These are phyloP conservation scores for Salvia rosmarinus DNA, from an alignment of 257 asterid species.

Conservation along the genomic window DNA sequence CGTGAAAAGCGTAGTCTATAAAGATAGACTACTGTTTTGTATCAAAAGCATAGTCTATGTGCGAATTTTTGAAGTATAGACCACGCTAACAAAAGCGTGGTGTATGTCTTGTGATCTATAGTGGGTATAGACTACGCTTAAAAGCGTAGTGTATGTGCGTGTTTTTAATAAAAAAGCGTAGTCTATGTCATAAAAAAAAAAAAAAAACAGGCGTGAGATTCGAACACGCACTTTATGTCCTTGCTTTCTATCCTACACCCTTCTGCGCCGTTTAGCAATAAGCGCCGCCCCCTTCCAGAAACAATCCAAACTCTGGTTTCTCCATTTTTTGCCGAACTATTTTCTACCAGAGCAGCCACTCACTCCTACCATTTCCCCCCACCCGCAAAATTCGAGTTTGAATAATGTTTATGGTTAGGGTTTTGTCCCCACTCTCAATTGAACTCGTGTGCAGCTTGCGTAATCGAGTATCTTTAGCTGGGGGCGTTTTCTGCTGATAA, in stretches of 20 bases:
- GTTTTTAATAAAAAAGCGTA: too few relatives aligned
- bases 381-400: not conserved
- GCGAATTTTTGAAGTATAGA: too few relatives aligned
- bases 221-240: not conserved
- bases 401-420: constrained; percentile 49
- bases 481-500: constrained; percentile 6
- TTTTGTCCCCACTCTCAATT: constrained; percentile 31
- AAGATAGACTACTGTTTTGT: too few relatives aligned
- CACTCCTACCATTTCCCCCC: constrained; percentile 12
- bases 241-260: constrained; percentile 29
- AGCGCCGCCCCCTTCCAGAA: constrained; percentile 34
- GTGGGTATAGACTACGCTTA: too few relatives aligned
- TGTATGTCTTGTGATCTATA: too few relatives aligned
- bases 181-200: too few relatives aligned
- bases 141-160: too few relatives aligned
- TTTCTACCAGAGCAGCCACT: constrained; percentile 31
- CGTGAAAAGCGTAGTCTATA: too few relatives aligned
- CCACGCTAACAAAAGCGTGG: too few relatives aligned
- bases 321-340: not conserved
- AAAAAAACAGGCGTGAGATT: too few relatives aligned
- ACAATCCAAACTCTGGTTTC: constrained; percentile 21
- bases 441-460: not conserved
- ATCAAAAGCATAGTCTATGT: too few relatives aligned
- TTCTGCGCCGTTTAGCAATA: constrained; percentile 46
- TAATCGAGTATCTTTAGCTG: constrained; percentile 2